Percentiles rank a stretch among this genome's conserved stretches.
phyloP scores from a whole-genome alignment of 257 asterid genomes.

The Plectranthus barbatus region DNA sequence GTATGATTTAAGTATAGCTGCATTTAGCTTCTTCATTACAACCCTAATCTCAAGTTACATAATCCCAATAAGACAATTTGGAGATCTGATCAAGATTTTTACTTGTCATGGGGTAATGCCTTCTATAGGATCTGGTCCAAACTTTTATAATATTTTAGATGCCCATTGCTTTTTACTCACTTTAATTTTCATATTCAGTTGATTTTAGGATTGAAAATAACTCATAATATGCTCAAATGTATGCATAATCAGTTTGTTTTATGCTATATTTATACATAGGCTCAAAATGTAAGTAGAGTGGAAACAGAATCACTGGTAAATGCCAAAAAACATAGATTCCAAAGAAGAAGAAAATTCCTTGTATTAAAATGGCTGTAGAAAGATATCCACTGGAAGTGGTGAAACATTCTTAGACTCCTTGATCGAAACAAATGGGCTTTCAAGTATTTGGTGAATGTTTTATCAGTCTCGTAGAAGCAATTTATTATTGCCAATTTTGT shows the following conservation, averaged over 20 bases:
- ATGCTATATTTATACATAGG: background rate
- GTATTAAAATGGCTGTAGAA: background rate
- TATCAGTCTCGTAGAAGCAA: background rate
- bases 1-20: background rate
- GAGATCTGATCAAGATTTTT: background rate
- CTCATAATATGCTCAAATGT: background rate
- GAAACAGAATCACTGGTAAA: background rate
- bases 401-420: no score
- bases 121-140: constrained; percentile 1
- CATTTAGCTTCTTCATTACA: background rate
- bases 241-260: background rate
- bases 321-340: background rate
- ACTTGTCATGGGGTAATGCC: background rate
- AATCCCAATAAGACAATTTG: background rate
- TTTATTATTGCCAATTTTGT: background rate
- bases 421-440: background rate
- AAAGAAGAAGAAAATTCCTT: background rate
- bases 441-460: background rate
- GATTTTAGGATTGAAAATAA: background rate
- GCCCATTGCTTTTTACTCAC: background rate
- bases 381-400: background rate
- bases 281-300: background rate
- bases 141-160: background rate
- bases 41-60: background rate
- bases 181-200: background rate